These are phyloP conservation scores for Candida orba DNA, from an alignment of 805 yeast genomes.

Conservation along the genomic window DNA sequence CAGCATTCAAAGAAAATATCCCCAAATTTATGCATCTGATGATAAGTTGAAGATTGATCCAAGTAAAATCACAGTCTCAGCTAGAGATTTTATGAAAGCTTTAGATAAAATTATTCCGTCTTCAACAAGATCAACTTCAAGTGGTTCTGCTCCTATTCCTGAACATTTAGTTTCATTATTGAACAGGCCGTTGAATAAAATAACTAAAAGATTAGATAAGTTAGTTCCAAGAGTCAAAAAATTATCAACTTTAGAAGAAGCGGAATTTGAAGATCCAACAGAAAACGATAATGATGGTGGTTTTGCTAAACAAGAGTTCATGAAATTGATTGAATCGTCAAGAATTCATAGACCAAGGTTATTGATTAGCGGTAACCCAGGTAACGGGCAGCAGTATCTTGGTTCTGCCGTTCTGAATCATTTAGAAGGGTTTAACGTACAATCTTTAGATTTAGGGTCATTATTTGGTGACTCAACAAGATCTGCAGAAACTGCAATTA, in stretches of 20 bases:
- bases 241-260: conserved; percentile 58
- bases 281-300: conserved; percentile 55
- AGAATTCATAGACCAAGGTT: conserved; percentile 80
- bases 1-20: conserved; percentile 86
- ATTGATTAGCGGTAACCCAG: conserved; percentile 62
- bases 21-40: conserved; percentile 78
- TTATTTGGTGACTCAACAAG: conserved; percentile 71
- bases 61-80: conserved; percentile 57
- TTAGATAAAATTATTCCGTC: conserved; percentile 86
- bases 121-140: conserved; percentile 76
- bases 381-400: conserved; percentile 83
- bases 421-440: conserved; percentile 86
- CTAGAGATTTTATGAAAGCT: conserved; percentile 82
- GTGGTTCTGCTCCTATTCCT: conserved; percentile 74
- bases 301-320: conserved; percentile 59
- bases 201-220: conserved; percentile 42
- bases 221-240: conserved; percentile 57
- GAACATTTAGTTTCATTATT: conserved; percentile 60
- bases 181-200: conserved; percentile 37
- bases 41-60: conserved; percentile 75
- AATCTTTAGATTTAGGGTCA: conserved; percentile 73
- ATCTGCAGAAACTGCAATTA: conserved; percentile 76
- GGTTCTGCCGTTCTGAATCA: conserved; percentile 75
- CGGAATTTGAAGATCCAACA: conserved; percentile 53
- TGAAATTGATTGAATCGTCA: conserved; percentile 41